Conservation (phyloP, 345 rosid genomes). For the Camelina hispida region DNA sequence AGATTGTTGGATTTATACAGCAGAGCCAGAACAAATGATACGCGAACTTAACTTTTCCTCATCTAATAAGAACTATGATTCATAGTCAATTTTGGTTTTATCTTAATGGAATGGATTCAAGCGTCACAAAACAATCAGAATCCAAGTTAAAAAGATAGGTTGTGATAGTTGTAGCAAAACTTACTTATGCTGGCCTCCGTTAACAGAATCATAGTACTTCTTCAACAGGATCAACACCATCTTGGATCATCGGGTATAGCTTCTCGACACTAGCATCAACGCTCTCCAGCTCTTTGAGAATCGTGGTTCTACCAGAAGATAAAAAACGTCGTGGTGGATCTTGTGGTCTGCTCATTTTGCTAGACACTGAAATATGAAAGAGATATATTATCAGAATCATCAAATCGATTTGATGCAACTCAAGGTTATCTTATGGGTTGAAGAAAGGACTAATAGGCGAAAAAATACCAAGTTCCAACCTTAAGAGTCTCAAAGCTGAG, state of each 20-base stretch:
- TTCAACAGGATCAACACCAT: no score
- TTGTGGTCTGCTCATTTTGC: slow-evolving; percentile 79
- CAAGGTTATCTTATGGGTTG: no score
- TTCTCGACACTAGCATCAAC: slow-evolving; percentile 67
- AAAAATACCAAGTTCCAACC: slow-evolving; percentile 5
- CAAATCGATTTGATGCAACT: background rate
- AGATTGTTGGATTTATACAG: no score
- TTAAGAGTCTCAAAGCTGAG: slow-evolving; percentile 25
- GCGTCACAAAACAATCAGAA: background rate
- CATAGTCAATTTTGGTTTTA: background rate
- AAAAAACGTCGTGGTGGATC: slow-evolving; percentile 75
- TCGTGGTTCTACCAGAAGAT: slow-evolving; percentile 65
- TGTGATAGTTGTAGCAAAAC: background rate
- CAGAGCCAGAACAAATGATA: background rate
- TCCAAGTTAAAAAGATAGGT: background rate
- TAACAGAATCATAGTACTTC: no score
- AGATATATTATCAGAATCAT: slow-evolving; percentile 15
- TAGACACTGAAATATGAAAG: slow-evolving; percentile 8
- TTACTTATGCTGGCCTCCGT: slow-evolving; percentile 62
- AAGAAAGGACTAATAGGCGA: background rate
- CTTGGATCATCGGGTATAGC: no score
- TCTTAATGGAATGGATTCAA: background rate
- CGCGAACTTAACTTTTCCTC: background rate
- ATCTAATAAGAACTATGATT: background rate
- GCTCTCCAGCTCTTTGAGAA: slow-evolving; percentile 71